Evolutionary conservation across 2,329 filamentous ascomycete genomes (phyloP), one percentile per base, ranked within the genome.

Genomic region (Fusarium sp.): DNA sequence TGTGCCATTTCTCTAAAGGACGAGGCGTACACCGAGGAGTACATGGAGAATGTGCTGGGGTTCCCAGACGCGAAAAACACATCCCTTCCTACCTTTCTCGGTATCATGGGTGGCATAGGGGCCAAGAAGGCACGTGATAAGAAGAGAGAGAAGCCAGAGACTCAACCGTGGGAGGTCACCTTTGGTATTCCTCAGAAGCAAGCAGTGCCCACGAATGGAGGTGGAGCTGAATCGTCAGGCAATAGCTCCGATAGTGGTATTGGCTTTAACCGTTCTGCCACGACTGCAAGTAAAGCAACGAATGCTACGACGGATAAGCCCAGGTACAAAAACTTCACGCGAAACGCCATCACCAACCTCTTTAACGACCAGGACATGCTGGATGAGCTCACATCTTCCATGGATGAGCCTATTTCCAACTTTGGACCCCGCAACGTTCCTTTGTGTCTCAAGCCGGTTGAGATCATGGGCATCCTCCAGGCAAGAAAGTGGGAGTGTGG

Each of bases 381-480:
- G 1, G 37, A 66, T n/a, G 57, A 59, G 32, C 35, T 90, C 20
- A 79, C 79, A 2, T 79, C 82, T 79, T 60, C 72, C 37, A 82
- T 87, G 49, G 86, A 89, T 60, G 87, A 90, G 65, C 84, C 70
- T 55, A 61, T 56, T 2, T 65, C 62, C 35, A 78, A 79, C 4
- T 86, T 85, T 72, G 84, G 84, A 15, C 80, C 83, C 6, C 84
- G 84, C 40, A 84, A 87, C 46, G 83, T 88, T 1, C 88, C 88
- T 2, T 83, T 83, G 56, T 82, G 83, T 8, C 79, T 90, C 68
- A 83, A 83, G 53, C 82, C 83, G 1, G 82, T 90, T 15, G 87
- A 89, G 65, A 83, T 89, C 9, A 78, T 89, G 11, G 87, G 87
- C 33, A 90, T 90, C 52, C 78, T 85, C 51, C 87, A 88, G 71